These are phyloP conservation scores for Aspergillus calidoustus DNA, from an alignment of 2,329 filamentous ascomycete species.

Conservation along the genomic window DNA sequence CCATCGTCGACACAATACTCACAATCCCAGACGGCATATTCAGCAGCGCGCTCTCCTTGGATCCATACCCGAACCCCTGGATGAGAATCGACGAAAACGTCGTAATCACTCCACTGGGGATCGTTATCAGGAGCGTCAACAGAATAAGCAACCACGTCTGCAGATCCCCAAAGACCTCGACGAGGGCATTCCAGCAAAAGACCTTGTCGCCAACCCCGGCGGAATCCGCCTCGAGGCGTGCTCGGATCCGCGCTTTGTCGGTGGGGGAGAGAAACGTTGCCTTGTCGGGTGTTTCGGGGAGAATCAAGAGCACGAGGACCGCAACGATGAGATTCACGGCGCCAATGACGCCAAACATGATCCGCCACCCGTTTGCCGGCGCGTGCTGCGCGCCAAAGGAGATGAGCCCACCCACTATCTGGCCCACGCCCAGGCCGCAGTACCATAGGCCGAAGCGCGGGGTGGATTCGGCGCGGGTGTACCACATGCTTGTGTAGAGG, in stretches of 20 bases:
- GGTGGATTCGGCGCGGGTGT: slow-evolving; percentile 31
- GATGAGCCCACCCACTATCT: slow-evolving; percentile 34
- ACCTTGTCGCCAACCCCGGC: slow-evolving; percentile 20
- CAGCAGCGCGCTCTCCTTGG: slow-evolving; percentile 48
- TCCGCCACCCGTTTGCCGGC: slow-evolving; percentile 30
- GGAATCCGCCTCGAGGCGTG: slow-evolving; percentile 26
- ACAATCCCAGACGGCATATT: slow-evolving; percentile 52
- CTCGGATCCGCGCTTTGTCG: slow-evolving; percentile 25
- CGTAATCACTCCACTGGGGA: slow-evolving; percentile 52
- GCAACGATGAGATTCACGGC: slow-evolving; percentile 30
- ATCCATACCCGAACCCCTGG: slow-evolving; percentile 48
- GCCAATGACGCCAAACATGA: slow-evolving; percentile 36
- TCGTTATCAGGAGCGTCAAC: slow-evolving; percentile 40
- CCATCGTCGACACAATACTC: slow-evolving; percentile 43
- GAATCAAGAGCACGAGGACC: slow-evolving; percentile 26
- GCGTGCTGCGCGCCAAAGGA: slow-evolving; percentile 37
- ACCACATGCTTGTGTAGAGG: slow-evolving; percentile 35
- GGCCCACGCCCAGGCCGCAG: slow-evolving; percentile 33
- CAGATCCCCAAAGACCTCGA: slow-evolving; percentile 25
- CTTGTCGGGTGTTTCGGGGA: slow-evolving; percentile 27
- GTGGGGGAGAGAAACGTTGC: slow-evolving; percentile 29
- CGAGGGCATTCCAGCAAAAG: slow-evolving; percentile 28
- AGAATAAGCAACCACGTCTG: slow-evolving; percentile 31
- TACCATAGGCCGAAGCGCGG: slow-evolving; percentile 37
- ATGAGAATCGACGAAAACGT: slow-evolving; percentile 51